A percentile compares a stretch with the other conserved stretches of the same genome.
These are phyloP conservation scores for Brettanomyces anomalus DNA, from an alignment of 805 yeast species.

Conservation along the genomic window DNA sequence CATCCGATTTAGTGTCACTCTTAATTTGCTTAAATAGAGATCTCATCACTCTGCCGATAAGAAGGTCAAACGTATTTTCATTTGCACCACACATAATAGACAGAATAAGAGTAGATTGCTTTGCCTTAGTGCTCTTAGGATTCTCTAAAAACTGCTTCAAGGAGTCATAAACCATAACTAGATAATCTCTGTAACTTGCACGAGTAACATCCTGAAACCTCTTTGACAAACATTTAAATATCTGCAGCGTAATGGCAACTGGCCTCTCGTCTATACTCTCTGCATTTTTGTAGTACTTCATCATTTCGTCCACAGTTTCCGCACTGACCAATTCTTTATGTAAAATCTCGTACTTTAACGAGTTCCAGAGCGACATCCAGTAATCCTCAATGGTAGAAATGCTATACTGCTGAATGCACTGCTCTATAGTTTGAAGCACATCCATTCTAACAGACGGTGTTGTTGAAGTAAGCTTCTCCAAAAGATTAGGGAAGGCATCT, in stretches of 20 bases:
- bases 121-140: conserved; percentile 42
- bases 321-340: conserved; percentile 49
- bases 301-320: conserved; percentile 18
- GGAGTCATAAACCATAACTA: conserved; percentile 2
- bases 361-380: conserved; percentile 79
- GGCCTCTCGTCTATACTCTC: conserved; percentile 25
- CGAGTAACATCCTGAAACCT: conserved; percentile 13
- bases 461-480: conserved; percentile 65
- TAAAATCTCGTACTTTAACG: conserved; percentile 79
- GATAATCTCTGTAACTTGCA: conserved; percentile 7
- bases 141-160: conserved; percentile 35
- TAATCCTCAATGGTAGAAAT: conserved; percentile 39
- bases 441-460: conserved; percentile 68
- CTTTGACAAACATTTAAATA: conserved; percentile 35
- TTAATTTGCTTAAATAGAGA: conserved; percentile 28
- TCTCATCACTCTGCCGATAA: conserved; percentile 40
- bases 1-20: conserved; percentile 6
- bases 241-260: conserved; percentile 33
- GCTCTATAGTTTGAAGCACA: conserved; percentile 51
- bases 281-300: conserved; percentile 23
- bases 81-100: conserved; percentile 46
- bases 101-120: conserved; percentile 55
- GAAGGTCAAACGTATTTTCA: conserved; percentile 34
- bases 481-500: conserved; percentile 66
- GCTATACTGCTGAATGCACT: conserved; percentile 47